Evolutionary conservation across 345 rosid species (phyloP).

Genomic region (Eucalyptus regnans): DNA sequence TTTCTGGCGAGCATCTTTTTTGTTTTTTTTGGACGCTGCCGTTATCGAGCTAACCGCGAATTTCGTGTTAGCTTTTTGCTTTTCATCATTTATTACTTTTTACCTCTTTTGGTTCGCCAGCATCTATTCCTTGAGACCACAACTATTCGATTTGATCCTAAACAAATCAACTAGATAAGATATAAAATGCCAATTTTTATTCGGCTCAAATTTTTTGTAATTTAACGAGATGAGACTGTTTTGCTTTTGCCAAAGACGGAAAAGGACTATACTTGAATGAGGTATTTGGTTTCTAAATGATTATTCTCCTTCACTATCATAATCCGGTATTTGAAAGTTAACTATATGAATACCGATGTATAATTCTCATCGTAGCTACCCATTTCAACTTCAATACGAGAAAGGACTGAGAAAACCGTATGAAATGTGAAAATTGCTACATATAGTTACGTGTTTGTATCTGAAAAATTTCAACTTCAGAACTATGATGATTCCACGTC

Average conservation of each 20-base stretch:
- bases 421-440: not conserved
- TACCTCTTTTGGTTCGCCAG: not conserved
- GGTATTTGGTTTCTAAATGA: not conserved
- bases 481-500: not conserved
- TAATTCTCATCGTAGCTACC: not conserved
- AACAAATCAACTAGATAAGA: not conserved
- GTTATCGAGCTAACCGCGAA: not conserved
- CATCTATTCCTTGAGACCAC: not conserved
- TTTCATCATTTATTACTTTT: not conserved
- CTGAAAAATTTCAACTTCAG: not conserved
- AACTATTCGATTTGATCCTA: not conserved
- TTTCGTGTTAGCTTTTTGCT: not conserved
- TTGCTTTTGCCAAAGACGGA: not conserved
- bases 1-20: not conserved
- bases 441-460: not conserved
- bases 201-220: not conserved
- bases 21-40: not conserved
- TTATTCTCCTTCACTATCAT: not conserved
- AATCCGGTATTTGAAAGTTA: not conserved
- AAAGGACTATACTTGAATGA: not conserved
- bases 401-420: not conserved
- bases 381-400: not conserved
- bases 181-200: not conserved
- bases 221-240: not conserved
- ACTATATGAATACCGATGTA: no score